Base-by-base conservation (phyloP, 352 stramenopile species). In the Phytophthora cactorum region DNA sequence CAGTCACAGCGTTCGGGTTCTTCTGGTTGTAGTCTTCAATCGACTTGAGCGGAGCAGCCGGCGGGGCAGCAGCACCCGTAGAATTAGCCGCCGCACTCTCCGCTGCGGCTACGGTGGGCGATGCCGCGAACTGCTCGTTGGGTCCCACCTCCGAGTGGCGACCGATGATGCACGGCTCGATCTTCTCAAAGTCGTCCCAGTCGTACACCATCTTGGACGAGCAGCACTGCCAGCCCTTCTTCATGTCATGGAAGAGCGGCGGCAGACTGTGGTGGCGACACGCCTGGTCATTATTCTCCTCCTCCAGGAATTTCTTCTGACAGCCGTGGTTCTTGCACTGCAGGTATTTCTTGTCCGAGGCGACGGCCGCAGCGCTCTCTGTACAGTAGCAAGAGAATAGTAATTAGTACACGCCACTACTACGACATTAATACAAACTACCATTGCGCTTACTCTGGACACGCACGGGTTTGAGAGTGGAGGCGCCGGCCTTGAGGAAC, bases 111-210 rank as follows among this genome's bases (percentile, higher is more conserved):
- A 96, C 89, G 0, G 84, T 97, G 9, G 90, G 92, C 0, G 89
- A 96, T 32, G 82, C 81, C 7, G 91, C 88, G 60, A 97, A 92
- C 52, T 87, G 69, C 56, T 89, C 72, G 58, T 84, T 86, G 17
- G 87, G 87, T 25, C 89, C 77, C 9, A 85, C 71, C 45, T 70
- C 82, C 60, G 81, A 95, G 76, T 94, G 86, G 59, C 84, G 86
- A 8, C 84, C 74, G 17, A 94, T 70, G 31, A 85, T 70, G 53
- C 86, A 96, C 46, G 81, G 72, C 63, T 89, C 75, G 62, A 95
- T 95, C 69, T 91, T 91, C 71, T 98, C 86, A 72, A 98, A 98
- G 72, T 97, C 89, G 71, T 98, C 94, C 92, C 94, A 98, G 81
- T 98, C 93, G 77, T 98, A 98, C 12, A 97, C 88, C 85, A 96